Conservation (phyloP, 257 asterid genomes). For the Fraxinus cuspidata region DNA sequence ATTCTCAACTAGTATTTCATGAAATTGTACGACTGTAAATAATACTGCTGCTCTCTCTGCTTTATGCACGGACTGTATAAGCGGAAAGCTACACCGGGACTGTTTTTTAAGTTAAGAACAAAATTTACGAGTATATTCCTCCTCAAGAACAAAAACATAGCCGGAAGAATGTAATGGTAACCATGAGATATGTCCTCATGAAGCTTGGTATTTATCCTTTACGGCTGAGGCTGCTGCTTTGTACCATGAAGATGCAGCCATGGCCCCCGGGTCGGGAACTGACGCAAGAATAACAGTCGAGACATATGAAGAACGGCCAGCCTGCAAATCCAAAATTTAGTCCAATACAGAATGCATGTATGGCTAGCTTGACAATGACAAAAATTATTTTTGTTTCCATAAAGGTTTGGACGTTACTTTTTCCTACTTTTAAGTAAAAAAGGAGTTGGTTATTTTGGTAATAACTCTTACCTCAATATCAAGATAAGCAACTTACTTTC, state of each 20-base stretch:
- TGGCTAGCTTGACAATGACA: neutral
- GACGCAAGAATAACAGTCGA: slow-evolving; percentile 76
- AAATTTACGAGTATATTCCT: slow-evolving; percentile 38
- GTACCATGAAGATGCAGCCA: slow-evolving; percentile 96
- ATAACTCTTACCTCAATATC: too few species aligned
- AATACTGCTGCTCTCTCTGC: slow-evolving; percentile 48
- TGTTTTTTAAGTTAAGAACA: neutral
- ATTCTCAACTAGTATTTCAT: neutral
- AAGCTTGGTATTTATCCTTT: slow-evolving; percentile 39
- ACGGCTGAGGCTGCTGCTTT: slow-evolving; percentile 74
- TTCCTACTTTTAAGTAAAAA: too few species aligned
- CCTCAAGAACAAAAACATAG: slow-evolving; percentile 35
- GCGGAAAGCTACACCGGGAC: slow-evolving; percentile 52
- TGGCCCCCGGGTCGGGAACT: slow-evolving; percentile 93
- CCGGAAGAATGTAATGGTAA: slow-evolving; percentile 35
- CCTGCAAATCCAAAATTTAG: slow-evolving; percentile 53
- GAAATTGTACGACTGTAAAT: slow-evolving; percentile 15
- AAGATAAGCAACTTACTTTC: neutral
- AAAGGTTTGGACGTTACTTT: neutral
- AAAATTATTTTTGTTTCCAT: neutral
- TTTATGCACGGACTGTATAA: slow-evolving; percentile 49
- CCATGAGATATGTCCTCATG: slow-evolving; percentile 27
- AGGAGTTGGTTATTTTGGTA: too few species aligned
- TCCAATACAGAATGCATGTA: neutral
- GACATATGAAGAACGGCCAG: slow-evolving; percentile 88